Evolutionary conservation across 2,329 filamentous ascomycete species (phyloP).

Genomic region (Periconia sp.): DNA sequence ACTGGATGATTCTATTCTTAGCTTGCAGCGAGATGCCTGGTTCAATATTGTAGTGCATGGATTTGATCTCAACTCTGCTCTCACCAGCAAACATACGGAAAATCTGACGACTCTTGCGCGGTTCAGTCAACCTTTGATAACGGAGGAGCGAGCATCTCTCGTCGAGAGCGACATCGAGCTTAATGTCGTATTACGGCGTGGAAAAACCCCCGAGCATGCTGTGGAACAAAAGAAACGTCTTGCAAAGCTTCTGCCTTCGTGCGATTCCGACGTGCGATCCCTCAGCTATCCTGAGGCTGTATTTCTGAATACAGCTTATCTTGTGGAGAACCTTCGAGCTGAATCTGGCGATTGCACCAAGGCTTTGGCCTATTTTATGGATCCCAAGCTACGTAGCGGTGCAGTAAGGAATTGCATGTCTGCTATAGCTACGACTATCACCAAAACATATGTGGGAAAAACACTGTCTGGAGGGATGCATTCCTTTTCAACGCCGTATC

Average conservation of each 20-base stretch:
- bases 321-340: constrained; percentile 86
- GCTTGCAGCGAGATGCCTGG: constrained; percentile 87
- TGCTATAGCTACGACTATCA: constrained; percentile 66
- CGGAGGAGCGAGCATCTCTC: constrained; percentile 85
- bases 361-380: constrained; percentile 89
- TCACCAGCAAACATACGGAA: constrained; percentile 70
- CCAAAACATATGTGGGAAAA: constrained; percentile 77
- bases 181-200: constrained; percentile 87
- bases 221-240: constrained; percentile 79
- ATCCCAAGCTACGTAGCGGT: constrained; percentile 73
- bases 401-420: constrained; percentile 65
- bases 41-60: constrained; percentile 97
- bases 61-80: constrained; percentile 73
- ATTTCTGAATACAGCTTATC: constrained; percentile 85
- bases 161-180: constrained; percentile 96
- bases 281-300: constrained; percentile 89
- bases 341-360: constrained; percentile 88
- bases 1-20: constrained; percentile 56
- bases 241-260: constrained; percentile 70
- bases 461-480: constrained; percentile 71
- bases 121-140: constrained; percentile 82
- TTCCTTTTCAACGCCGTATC: constrained; percentile 84
- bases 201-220: constrained; percentile 77
- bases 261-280: constrained; percentile 75
- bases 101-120: constrained; percentile 84